Evolutionary conservation across 495 filamentous ascomycete species (phyloP).

Genomic region (Amniculicola lignicola): DNA sequence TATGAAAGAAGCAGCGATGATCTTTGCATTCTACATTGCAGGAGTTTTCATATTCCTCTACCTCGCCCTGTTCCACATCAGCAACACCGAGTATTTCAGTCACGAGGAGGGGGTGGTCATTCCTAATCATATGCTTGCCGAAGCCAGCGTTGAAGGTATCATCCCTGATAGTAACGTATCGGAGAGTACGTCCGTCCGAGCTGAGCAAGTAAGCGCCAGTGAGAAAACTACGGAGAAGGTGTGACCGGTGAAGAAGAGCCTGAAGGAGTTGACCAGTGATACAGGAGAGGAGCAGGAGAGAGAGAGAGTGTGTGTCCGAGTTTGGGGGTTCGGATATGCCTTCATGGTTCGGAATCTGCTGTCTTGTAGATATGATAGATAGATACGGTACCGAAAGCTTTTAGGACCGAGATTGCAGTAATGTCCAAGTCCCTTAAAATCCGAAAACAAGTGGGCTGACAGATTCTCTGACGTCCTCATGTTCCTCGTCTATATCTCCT

Average conservation of each 20-base stretch:
- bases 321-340: no score
- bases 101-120: conserved; percentile 23
- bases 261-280: no score
- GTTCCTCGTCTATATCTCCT: no score
- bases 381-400: no score
- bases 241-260: no score
- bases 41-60: conserved; percentile 15
- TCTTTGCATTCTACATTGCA: conserved; percentile 22
- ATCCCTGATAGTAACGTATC: conserved; percentile 1
- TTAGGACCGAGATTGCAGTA: background rate
- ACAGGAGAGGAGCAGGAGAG: no score
- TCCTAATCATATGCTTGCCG: conserved; percentile 23
- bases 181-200: conserved; percentile 1
- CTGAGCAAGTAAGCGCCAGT: background rate
- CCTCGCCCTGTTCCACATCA: conserved; percentile 14
- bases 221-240: background rate
- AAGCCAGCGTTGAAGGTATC: background rate
- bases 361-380: no score
- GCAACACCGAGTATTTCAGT: conserved; percentile 18
- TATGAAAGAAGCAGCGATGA: conserved; percentile 20
- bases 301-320: background rate
- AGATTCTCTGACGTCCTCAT: no score
- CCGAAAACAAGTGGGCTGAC: no score
- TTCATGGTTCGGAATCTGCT: no score
- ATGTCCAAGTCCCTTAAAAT: no score